Percentiles rank a stretch among this genome's conserved stretches.
Evolutionary conservation across 306 rosid species (phyloP).

Genomic region (Cyclanthera cordifolia): DNA sequence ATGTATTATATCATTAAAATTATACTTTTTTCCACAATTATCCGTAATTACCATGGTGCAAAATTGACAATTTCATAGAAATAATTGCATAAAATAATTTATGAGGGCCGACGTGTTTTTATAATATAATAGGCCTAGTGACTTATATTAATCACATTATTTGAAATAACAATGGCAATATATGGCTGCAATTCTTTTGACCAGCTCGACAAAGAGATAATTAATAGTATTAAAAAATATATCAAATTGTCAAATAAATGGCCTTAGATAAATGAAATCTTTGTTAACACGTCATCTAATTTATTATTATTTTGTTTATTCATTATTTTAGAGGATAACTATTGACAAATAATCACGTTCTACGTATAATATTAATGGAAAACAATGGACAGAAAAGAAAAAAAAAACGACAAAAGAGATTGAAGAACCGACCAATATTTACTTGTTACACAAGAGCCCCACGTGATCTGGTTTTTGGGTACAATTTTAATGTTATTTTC

Average conservation of each 20-base stretch:
- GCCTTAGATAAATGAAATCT: background rate
- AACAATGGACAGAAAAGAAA: no score
- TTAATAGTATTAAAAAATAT: background rate
- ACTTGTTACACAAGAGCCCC: no score
- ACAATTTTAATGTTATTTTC: no score
- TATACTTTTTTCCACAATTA: no score
- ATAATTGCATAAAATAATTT: no score
- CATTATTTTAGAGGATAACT: background rate
- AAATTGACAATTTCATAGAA: no score
- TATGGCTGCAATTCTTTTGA: background rate
- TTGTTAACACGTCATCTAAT: background rate
- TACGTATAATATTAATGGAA: background rate
- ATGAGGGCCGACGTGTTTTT: background rate
- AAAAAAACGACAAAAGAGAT: no score
- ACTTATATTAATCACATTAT: background rate
- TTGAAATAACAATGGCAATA: background rate
- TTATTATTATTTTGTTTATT: background rate
- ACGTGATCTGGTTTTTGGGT: no score
- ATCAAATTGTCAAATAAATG: background rate
- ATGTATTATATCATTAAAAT: no score
- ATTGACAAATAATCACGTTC: background rate
- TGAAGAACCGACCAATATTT: background rate
- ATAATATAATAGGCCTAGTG: background rate
- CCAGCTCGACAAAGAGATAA: background rate
- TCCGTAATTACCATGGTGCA: no score